These are phyloP conservation scores for Aspergillus egyptiacus DNA, from an alignment of 495 filamentous ascomycete species.

Conservation along the genomic window DNA sequence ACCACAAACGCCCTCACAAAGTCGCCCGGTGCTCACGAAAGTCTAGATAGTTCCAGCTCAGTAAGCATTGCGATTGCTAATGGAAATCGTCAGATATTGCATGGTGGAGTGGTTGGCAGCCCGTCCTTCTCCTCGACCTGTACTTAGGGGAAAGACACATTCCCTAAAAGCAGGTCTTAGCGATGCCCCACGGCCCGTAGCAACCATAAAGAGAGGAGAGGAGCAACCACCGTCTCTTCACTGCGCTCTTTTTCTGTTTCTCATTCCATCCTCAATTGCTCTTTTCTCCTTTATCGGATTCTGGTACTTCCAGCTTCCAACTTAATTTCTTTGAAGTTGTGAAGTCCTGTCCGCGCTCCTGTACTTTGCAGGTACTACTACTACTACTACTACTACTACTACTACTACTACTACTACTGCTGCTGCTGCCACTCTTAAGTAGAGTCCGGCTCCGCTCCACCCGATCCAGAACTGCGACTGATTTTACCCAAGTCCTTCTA, in stretches of 20 bases:
- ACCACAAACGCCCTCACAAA: too few relatives aligned
- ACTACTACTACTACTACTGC: too few relatives aligned
- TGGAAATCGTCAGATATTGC: conserved; percentile 17
- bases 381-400: too few relatives aligned
- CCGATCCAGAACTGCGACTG: conserved; percentile 5
- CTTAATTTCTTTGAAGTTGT: not conserved
- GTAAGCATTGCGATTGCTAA: conserved; percentile 24
- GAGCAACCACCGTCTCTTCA: not conserved
- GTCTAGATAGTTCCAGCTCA: not conserved
- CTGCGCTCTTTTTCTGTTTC: not conserved
- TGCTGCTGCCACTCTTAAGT: too few relatives aligned
- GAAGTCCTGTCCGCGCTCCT: too few relatives aligned
- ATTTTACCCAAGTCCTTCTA: conserved; percentile 13
- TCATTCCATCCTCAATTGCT: conserved; percentile 1
- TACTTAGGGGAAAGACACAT: conserved; percentile 46
- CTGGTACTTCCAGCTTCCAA: too few relatives aligned
- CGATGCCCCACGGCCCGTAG: conserved; percentile 25
- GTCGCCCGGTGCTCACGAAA: too few relatives aligned
- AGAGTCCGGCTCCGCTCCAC: too few relatives aligned
- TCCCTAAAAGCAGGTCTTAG: conserved; percentile 50
- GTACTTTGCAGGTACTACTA: too few relatives aligned
- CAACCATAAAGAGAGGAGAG: conserved; percentile 15
- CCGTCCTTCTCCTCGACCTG: conserved; percentile 44
- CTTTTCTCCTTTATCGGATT: too few relatives aligned
- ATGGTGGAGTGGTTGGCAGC: conserved; percentile 25